Evolutionary conservation across 495 filamentous ascomycete genomes (phyloP).

Genomic region (Neohortaea acidophila): DNA sequence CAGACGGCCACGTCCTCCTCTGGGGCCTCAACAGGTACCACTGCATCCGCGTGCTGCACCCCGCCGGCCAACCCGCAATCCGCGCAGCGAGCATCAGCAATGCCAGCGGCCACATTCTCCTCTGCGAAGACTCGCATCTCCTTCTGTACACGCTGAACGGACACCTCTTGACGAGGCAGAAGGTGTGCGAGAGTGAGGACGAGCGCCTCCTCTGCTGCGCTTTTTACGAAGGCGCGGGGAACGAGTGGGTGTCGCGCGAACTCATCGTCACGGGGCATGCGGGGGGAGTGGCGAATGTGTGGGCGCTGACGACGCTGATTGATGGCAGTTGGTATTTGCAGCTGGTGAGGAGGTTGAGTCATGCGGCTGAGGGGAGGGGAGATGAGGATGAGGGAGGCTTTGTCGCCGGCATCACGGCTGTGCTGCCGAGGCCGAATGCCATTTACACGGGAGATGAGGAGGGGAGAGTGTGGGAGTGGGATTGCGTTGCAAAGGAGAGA

Average conservation of each 20-base stretch:
- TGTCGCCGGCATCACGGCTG: constrained; percentile 71
- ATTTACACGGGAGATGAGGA: constrained; percentile 91
- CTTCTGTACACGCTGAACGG: constrained; percentile 84
- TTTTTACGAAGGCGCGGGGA: constrained; percentile 83
- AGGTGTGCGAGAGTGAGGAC: constrained; percentile 45
- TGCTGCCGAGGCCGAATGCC: constrained; percentile 64
- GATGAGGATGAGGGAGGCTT: constrained; percentile 63
- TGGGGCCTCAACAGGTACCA: constrained; percentile 88
- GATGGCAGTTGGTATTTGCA: constrained; percentile 43
- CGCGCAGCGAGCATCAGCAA: constrained; percentile 80
- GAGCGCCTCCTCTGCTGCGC: constrained; percentile 68
- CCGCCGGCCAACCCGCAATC: constrained; percentile 27
- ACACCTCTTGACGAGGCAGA: constrained; percentile 60
- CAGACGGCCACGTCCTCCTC: constrained; percentile 66
- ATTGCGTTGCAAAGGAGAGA: constrained; percentile 44
- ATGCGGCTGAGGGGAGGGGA: constrained; percentile 56
- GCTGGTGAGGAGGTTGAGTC: constrained; percentile 64
- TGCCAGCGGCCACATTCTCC: constrained; percentile 69
- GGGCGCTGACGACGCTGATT: constrained; percentile 11
- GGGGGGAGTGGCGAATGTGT: constrained; percentile 63
- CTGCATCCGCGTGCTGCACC: constrained; percentile 63
- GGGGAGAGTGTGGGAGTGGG: constrained; percentile 84
- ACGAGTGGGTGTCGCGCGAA: constrained; percentile 81
- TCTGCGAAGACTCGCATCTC: constrained; percentile 60
- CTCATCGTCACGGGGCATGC: constrained; percentile 80